A percentile compares a stretch with the other conserved stretches of the same genome.
Evolutionary conservation across 2,329 filamentous ascomycete genomes (phyloP).

Genomic region (Penicillium sp.): DNA sequence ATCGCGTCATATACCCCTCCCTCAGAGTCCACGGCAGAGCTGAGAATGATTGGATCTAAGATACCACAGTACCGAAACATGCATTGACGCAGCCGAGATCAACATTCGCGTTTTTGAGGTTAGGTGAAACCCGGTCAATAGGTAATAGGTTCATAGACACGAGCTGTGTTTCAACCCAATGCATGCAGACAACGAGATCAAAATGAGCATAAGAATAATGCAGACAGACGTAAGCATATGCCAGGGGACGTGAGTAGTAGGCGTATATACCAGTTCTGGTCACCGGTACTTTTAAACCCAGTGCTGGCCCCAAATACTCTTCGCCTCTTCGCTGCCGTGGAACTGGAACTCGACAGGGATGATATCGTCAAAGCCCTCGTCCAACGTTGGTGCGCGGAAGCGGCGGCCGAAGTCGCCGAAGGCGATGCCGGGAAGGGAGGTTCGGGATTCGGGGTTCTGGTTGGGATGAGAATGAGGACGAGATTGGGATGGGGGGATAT

Average conservation of each 20-base stretch:
- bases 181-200: background rate
- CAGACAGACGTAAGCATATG: background rate
- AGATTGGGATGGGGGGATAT: background rate
- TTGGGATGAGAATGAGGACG: background rate
- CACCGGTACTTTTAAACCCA: slow-evolving; percentile 60
- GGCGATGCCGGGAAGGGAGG: slow-evolving; percentile 71
- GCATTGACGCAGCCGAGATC: background rate
- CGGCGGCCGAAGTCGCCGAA: slow-evolving; percentile 73
- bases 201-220: background rate
- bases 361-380: slow-evolving; percentile 84
- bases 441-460: slow-evolving; percentile 74
- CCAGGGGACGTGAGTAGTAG: too few relatives aligned
- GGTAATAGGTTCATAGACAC: background rate
- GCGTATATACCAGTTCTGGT: background rate
- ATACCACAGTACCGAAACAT: background rate
- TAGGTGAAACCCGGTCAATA: background rate
- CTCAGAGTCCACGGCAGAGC: background rate
- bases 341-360: slow-evolving; percentile 73
- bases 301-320: slow-evolving; percentile 70
- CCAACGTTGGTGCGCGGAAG: slow-evolving; percentile 67
- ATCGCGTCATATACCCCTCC: background rate
- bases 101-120: background rate
- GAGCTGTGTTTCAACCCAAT: background rate
- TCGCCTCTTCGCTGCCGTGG: slow-evolving; percentile 65
- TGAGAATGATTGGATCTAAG: background rate